These are phyloP conservation scores for Flaveria brownii DNA, from an alignment of 129 eudicot species.

Conservation along the genomic window DNA sequence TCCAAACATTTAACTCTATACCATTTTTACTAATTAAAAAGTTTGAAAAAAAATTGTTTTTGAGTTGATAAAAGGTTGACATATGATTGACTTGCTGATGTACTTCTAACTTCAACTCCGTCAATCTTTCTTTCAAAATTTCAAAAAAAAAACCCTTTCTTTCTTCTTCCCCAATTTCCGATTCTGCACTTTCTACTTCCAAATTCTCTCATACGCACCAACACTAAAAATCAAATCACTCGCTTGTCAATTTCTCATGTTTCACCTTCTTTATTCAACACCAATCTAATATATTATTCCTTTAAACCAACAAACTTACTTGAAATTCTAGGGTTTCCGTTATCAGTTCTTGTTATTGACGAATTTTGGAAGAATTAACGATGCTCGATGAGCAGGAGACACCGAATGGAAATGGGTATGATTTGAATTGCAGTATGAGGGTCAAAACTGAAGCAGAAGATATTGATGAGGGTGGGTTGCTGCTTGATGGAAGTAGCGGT, in stretches of 20 bases:
- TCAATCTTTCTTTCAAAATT: not conserved
- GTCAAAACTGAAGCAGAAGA: conserved; percentile 5
- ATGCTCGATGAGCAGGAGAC: conserved; percentile 27
- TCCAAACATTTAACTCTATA: too few relatives aligned
- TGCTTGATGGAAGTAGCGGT: not conserved
- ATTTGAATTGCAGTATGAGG: conserved; percentile 27
- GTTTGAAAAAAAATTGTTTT: not conserved
- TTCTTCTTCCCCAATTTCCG: not conserved
- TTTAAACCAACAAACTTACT: conserved; percentile 17
- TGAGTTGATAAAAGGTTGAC: not conserved
- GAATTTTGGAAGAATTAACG: not conserved
- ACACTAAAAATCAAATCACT: not conserved
- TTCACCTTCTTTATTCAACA: not conserved
- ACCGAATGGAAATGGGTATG: conserved; percentile 20
- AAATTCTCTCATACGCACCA: not conserved
- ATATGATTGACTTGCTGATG: not conserved
- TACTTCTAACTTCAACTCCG: not conserved
- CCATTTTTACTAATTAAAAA: too few relatives aligned
- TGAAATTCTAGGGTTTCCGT: conserved; percentile 23
- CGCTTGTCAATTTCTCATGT: not conserved
- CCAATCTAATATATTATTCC: not conserved
- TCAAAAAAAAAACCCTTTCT: not conserved
- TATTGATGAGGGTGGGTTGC: not conserved
- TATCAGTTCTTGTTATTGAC: not conserved
- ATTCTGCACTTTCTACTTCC: not conserved